Evolutionary conservation across 129 eudicot genomes (phyloP).

Genomic region (Logfia minima): DNA sequence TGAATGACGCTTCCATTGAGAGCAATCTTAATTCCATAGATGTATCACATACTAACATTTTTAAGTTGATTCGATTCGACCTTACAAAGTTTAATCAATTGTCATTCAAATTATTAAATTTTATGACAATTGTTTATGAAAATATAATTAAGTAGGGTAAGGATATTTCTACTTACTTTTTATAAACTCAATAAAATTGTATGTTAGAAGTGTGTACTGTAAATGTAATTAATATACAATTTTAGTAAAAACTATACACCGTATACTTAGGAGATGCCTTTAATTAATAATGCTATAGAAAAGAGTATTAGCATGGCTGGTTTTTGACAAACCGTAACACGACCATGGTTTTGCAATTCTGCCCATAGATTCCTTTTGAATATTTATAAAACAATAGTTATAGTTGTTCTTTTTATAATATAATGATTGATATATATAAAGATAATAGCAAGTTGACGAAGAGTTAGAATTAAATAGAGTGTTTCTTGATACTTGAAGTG

Average conservation of each 20-base stretch:
- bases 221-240: too few species aligned
- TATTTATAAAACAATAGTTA: background rate
- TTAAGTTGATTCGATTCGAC: slow-evolving; percentile 7
- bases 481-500: slow-evolving; percentile 34
- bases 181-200: too few species aligned
- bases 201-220: too few species aligned
- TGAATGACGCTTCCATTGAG: too few species aligned
- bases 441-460: slow-evolving; percentile 33
- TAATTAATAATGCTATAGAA: background rate
- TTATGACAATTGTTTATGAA: too few species aligned
- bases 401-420: background rate
- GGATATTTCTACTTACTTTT: too few species aligned
- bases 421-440: background rate
- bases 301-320: slow-evolving; percentile 9
- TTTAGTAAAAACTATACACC: too few species aligned
- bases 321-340: slow-evolving; percentile 34
- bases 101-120: background rate
- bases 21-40: background rate
- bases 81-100: background rate
- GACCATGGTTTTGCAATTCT: slow-evolving; percentile 51
- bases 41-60: background rate
- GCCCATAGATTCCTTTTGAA: slow-evolving; percentile 47
- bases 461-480: background rate
- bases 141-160: too few species aligned
- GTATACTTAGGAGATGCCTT: background rate